phyloP scores from a whole-genome alignment of 768 basidiomycete genomes.

The Termitomyces sp. region DNA sequence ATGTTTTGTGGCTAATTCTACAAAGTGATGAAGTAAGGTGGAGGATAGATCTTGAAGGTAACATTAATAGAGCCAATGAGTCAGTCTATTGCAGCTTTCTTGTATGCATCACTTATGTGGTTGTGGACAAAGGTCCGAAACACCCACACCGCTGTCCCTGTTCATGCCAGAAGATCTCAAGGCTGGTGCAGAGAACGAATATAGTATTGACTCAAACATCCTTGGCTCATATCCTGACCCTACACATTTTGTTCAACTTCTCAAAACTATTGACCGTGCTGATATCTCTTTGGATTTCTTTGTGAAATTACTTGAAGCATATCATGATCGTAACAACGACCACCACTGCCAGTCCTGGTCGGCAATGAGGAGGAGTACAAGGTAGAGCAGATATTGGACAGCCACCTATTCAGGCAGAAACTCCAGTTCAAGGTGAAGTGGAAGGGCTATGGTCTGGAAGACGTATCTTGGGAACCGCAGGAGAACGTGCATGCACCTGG shows the following conservation, averaged over 20 bases:
- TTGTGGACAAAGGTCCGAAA: slow-evolving; percentile 21
- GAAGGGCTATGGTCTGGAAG: too few species aligned
- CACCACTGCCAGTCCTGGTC: too few species aligned
- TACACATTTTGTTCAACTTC: slow-evolving; percentile 57
- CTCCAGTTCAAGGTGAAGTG: too few species aligned
- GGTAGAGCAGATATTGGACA: too few species aligned
- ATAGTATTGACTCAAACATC: slow-evolving; percentile 52
- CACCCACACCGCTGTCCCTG: slow-evolving; percentile 34
- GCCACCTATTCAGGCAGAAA: too few species aligned
- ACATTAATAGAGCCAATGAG: slow-evolving; percentile 42
- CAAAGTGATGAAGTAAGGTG: slow-evolving; percentile 49
- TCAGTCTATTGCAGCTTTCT: slow-evolving; percentile 30
- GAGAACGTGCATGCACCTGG: too few species aligned
- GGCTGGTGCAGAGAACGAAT: slow-evolving; percentile 39
- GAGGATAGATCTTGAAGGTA: slow-evolving; percentile 57
- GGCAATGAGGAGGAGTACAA: too few species aligned
- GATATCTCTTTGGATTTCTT: slow-evolving; percentile 77
- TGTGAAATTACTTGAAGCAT: slow-evolving; percentile 68
- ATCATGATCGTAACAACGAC: slow-evolving; percentile 45
- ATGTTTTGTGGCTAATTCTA: slow-evolving; percentile 60
- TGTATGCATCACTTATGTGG: not conserved
- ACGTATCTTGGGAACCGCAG: too few species aligned
- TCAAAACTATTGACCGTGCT: slow-evolving; percentile 62
- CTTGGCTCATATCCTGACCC: slow-evolving; percentile 79
- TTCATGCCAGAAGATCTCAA: slow-evolving; percentile 52